Percentiles rank a stretch among this genome's conserved stretches.
phyloP scores from a whole-genome alignment of 2,329 filamentous ascomycete species.

The Huntiella decipiens region DNA sequence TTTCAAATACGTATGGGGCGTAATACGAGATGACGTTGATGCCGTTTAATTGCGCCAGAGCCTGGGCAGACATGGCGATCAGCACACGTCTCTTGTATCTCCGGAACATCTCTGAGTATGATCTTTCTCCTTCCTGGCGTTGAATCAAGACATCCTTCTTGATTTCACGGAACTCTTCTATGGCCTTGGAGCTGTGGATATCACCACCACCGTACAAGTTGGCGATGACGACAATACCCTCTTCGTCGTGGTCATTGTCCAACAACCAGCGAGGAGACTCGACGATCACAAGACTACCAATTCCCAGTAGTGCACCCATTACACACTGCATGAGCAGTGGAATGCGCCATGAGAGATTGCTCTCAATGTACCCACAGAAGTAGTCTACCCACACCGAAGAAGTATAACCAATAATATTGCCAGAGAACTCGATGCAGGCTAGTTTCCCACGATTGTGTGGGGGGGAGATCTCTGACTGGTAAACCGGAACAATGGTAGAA shows the following conservation, averaged over 20 bases:
- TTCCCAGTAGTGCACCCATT: constrained; percentile 71
- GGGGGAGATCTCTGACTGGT: constrained; percentile 88
- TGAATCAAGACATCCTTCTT: constrained; percentile 93
- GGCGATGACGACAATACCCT: constrained; percentile 94
- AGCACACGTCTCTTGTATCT: constrained; percentile 83
- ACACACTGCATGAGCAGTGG: constrained; percentile 83
- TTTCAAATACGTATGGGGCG: constrained; percentile 87
- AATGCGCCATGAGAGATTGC: constrained; percentile 72
- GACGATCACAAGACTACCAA: constrained; percentile 82
- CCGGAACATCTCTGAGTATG: constrained; percentile 86
- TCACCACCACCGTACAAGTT: constrained; percentile 93
- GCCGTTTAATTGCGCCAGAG: constrained; percentile 86
- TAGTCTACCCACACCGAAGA: constrained; percentile 98
- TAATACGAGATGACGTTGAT: constrained; percentile 99
- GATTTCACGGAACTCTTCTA: constrained; percentile 94
- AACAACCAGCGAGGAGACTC: constrained; percentile 96
- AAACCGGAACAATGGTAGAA: constrained; percentile 82
- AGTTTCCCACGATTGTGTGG: constrained; percentile 90
- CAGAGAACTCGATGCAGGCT: constrained; percentile 94
- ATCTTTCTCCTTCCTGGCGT: constrained; percentile 84
- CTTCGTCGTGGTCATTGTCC: constrained; percentile 94
- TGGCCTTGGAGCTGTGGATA: constrained; percentile 78
- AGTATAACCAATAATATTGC: constrained; percentile 89
- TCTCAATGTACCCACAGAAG: constrained; percentile 79
- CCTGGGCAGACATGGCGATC: constrained; percentile 97